These are phyloP conservation scores for Diaporthe humulicola DNA, from an alignment of 2,329 filamentous ascomycete species.

Conservation along the genomic window DNA sequence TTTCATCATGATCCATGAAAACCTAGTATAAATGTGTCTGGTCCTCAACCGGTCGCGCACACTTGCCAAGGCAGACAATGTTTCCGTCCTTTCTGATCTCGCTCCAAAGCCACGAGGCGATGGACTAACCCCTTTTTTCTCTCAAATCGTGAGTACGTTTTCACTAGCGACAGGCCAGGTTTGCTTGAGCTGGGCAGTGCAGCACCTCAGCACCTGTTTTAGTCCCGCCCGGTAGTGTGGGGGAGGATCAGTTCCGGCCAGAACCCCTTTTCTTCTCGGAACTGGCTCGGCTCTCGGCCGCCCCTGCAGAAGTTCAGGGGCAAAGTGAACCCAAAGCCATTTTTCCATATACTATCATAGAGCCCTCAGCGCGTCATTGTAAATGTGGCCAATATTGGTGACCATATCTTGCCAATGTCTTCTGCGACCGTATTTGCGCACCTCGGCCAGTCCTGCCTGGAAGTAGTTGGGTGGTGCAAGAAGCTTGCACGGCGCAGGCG, in stretches of 20 bases:
- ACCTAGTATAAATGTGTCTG: no score
- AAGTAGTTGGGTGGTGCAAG: not conserved
- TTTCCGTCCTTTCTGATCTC: no score
- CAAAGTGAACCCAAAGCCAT: not conserved
- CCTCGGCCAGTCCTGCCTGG: not conserved
- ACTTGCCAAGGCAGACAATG: not conserved
- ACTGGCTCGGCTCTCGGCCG: conserved; percentile 11
- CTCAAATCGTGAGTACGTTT: conserved; percentile 2
- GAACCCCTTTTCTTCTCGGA: conserved; percentile 23
- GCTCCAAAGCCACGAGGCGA: no score
- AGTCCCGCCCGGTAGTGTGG: conserved; percentile 1
- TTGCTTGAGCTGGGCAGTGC: conserved; percentile 5
- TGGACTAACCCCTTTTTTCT: not conserved
- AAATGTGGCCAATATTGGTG: no score
- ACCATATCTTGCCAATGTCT: not conserved
- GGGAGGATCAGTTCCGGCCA: conserved; percentile 5
- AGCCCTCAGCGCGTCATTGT: no score
- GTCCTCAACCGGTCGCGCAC: not conserved
- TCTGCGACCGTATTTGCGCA: no score
- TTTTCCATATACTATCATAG: no score
- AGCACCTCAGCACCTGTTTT: not conserved
- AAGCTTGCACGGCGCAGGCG: not conserved
- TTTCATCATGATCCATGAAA: not conserved
- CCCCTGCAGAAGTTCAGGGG: not conserved
- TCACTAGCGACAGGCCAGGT: not conserved